Conservation (phyloP, 2,329 filamentous ascomycete species). For the Cordyceps sp. region DNA sequence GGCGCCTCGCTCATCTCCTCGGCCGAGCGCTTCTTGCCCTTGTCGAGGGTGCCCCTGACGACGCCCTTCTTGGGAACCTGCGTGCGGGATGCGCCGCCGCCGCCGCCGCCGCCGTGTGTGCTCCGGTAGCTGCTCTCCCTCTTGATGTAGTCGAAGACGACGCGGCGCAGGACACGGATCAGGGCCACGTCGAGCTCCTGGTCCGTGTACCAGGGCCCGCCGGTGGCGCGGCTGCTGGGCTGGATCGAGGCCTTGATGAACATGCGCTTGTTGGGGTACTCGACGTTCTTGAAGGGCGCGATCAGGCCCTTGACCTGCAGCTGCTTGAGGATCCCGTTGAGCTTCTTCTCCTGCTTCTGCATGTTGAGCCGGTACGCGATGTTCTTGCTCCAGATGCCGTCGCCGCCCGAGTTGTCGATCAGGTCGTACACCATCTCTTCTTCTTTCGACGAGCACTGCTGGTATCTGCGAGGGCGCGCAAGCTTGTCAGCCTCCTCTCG, state of each 20-base stretch:
- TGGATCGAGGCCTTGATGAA: conserved; percentile 80
- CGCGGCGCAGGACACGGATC: conserved; percentile 58
- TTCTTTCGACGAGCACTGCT: conserved; percentile 50
- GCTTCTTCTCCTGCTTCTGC: conserved; percentile 64
- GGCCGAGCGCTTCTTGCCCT: conserved; percentile 34
- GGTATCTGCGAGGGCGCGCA: conserved; percentile 37
- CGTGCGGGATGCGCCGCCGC: conserved; percentile 13
- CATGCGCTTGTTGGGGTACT: conserved; percentile 82
- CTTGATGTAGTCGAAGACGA: conserved; percentile 60
- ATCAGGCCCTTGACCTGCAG: conserved; percentile 73
- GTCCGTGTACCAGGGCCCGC: conserved; percentile 88
- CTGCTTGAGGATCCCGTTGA: conserved; percentile 69
- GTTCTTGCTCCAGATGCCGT: conserved; percentile 82
- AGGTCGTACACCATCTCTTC: conserved; percentile 71
- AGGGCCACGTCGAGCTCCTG: conserved; percentile 80
- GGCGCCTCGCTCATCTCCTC: conserved; percentile 17
- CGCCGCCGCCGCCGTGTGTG: conserved; percentile 12
- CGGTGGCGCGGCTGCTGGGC: conserved; percentile 79
- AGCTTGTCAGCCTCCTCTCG: no score
- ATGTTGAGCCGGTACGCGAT: conserved; percentile 68
- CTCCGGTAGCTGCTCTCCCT: conserved; percentile 51
- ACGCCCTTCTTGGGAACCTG: conserved; percentile 38
- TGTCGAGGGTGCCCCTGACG: conserved; percentile 28
- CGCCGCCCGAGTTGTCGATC: conserved; percentile 70
- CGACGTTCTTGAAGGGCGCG: conserved; percentile 79